Base-by-base conservation (phyloP, 2,329 filamentous ascomycete species). In the Elsinoe necatrix region DNA sequence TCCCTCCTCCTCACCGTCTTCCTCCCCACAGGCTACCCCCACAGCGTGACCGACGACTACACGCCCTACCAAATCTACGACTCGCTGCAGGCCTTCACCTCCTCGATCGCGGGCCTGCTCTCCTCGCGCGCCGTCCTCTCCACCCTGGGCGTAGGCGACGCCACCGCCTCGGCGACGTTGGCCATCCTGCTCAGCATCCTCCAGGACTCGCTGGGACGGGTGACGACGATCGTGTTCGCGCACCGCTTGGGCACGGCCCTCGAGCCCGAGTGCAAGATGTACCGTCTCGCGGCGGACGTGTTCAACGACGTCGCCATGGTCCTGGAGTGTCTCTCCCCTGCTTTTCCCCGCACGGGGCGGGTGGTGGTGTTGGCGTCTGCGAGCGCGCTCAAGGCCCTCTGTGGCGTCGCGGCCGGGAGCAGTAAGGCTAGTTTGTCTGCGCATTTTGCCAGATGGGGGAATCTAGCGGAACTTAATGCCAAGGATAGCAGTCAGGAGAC, bases 401-500 rank as follows among this genome's bases (percentile, higher is more conserved):
- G 93, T 67, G 93, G 92, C 23, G 90, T 97, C 4, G 88, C 92
- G 0, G 92, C 89, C 0, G 89, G 87, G 11, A 90, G 89, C 56
- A 87, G 88, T 61, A 97, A 97, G 71, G 92, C 92, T 1, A 91
- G 87, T 60, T 73, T 98, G 63, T 93, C 88, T 67, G 87, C 89
- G 9, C 93, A 98, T 72, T 97, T 98, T 75, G 90, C 92, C 7
- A 82, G 78, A 62, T 83, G 84, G 67, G 88, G 89, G 35, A 97
- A 96, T 69, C 73, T 97, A 43, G 92, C 89, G 1, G 92, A 97
- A 70, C 77, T 98, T 57, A 97, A 96, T 72, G 91, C 92, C 57
- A 85, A 95, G 79, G 92, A 97, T 68, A 90, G 90, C 11, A 95
- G 88, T 62, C 93, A 97, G 73, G 93, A 97, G 72, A 97, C 92